phyloP scores from a whole-genome alignment of 768 basidiomycete species.

The Obba rivulosa region DNA sequence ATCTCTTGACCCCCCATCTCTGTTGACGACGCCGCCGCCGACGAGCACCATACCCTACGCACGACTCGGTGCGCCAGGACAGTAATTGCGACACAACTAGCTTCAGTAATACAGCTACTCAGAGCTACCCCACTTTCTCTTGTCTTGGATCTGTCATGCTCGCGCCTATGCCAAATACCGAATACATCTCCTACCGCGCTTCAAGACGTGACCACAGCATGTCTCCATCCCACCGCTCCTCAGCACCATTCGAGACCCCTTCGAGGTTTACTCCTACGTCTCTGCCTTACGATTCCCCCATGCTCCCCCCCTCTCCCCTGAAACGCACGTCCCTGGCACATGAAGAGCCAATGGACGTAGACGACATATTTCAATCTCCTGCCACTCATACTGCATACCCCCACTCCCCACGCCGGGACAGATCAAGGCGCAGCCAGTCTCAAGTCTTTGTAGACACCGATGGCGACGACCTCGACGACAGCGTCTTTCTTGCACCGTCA shows the following conservation, averaged over 20 bases:
- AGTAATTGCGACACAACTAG: neutral
- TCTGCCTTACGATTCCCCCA: constrained; percentile 45
- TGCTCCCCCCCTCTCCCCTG: constrained; percentile 63
- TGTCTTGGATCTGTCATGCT: constrained; percentile 22
- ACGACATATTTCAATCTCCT: constrained; percentile 48
- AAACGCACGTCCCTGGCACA: constrained; percentile 39
- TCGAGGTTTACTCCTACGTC: constrained; percentile 22
- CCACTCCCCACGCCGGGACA: constrained; percentile 10
- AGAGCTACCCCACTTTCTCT: constrained; percentile 18
- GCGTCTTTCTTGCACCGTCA: constrained; percentile 50
- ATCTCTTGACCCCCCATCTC: constrained; percentile 3
- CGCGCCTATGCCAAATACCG: constrained; percentile 27
- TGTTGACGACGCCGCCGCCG: constrained; percentile 8
- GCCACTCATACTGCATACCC: constrained; percentile 36
- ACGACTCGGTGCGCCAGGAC: neutral
- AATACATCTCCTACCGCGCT: constrained; percentile 31
- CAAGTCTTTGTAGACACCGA: constrained; percentile 37
- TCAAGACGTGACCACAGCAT: constrained; percentile 27
- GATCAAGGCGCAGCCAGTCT: constrained; percentile 6
- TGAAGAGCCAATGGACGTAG: constrained; percentile 31
- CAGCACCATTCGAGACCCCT: constrained; percentile 27
- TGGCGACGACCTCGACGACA: constrained; percentile 40
- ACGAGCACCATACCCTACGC: neutral
- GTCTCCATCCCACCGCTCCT: constrained; percentile 26
- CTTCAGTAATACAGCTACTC: constrained; percentile 5